Evolutionary conservation across 139 green algal genomes (phyloP).

Genomic region (Microglena sp.): DNA sequence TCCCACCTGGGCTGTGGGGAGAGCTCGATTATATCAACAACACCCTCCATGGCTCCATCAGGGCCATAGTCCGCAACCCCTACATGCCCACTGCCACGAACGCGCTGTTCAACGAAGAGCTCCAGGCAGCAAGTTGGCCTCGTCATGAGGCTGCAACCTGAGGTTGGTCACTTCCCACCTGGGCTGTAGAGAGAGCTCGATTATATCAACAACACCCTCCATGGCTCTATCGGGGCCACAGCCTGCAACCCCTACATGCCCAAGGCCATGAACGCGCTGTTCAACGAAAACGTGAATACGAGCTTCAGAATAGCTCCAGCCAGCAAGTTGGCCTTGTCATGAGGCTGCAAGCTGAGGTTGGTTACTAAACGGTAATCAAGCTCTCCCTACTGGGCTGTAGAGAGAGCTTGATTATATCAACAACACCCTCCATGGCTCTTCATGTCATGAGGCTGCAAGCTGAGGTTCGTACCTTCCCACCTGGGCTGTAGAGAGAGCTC

Average conservation of each 20-base stretch:
- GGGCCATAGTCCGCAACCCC: conserved; percentile 70
- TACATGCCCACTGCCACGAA: conserved; percentile 45
- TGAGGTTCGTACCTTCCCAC: conserved; percentile 61
- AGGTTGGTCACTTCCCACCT: conserved; percentile 59
- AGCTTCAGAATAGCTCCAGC: conserved; percentile 60
- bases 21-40: conserved; percentile 81
- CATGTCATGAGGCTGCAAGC: conserved; percentile 35
- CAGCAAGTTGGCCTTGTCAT: conserved; percentile 23
- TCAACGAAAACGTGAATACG: too few species aligned
- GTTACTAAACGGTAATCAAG: too few species aligned
- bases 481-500: conserved; percentile 40
- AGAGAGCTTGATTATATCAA: too few species aligned
- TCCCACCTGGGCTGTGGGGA: conserved; percentile 49
- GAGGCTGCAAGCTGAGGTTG: conserved; percentile 54
- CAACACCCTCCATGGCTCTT: conserved; percentile 19
- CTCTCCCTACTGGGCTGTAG: conserved; percentile 47
- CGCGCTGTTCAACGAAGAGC: too few species aligned
- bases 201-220: too few species aligned
- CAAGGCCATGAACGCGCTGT: conserved; percentile 72
- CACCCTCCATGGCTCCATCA: conserved; percentile 62
- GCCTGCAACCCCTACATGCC: too few species aligned
- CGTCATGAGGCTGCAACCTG: conserved; percentile 37
- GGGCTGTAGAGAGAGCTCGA: conserved; percentile 29
- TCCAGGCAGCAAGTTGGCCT: too few species aligned
- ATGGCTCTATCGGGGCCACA: too few species aligned